phyloP scores from a whole-genome alignment of 768 basidiomycete genomes.

The Boletus coccyginus region DNA sequence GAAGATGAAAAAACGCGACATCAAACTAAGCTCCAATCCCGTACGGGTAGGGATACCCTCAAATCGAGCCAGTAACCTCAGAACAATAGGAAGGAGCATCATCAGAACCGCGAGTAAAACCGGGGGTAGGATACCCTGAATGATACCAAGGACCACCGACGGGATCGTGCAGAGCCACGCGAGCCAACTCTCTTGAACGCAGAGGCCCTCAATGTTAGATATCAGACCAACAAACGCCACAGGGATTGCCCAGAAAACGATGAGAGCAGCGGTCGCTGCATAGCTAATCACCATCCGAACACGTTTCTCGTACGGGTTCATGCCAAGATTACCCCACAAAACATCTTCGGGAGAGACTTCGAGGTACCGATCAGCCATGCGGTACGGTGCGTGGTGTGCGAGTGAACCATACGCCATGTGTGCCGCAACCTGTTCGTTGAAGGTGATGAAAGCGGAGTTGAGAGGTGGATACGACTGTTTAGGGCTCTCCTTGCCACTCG shows the following conservation, averaged over 20 bases:
- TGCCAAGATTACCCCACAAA: constrained; percentile 84
- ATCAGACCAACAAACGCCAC: constrained; percentile 83
- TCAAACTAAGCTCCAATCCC: constrained; percentile 83
- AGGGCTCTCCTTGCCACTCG: constrained; percentile 6
- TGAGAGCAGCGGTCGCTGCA: constrained; percentile 71
- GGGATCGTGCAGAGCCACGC: constrained; percentile 82
- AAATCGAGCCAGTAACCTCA: constrained; percentile 76
- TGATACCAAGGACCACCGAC: constrained; percentile 66
- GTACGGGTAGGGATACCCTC: constrained; percentile 89
- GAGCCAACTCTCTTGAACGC: constrained; percentile 64
- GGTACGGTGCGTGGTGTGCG: constrained; percentile 77
- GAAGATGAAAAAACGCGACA: constrained; percentile 92
- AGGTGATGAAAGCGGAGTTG: constrained; percentile 83
- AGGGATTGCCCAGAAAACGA: constrained; percentile 88
- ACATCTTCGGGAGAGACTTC: constrained; percentile 89
- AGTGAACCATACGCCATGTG: constrained; percentile 80
- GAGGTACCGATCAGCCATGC: constrained; percentile 72
- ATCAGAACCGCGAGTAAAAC: constrained; percentile 86
- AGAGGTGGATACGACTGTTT: constrained; percentile 51
- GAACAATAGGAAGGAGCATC: constrained; percentile 82
- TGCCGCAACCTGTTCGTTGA: constrained; percentile 90
- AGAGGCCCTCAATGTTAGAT: constrained; percentile 76
- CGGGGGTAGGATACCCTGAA: constrained; percentile 86
- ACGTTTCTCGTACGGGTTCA: constrained; percentile 88
- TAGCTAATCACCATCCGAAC: constrained; percentile 67